Evolutionary conservation across 106 monocot species (phyloP).

Genomic region (Triglochin maritima): DNA sequence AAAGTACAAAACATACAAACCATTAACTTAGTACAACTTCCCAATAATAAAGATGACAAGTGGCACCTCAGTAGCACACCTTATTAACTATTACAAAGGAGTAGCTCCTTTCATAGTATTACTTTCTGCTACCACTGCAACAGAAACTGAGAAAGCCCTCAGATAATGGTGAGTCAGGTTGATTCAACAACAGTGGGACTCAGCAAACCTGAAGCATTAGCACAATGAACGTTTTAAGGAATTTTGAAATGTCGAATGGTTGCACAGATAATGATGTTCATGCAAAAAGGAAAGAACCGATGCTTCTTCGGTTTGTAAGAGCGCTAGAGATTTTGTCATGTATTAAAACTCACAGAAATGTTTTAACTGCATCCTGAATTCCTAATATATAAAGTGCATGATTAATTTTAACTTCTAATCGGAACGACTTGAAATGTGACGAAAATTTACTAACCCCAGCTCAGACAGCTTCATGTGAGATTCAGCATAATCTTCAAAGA

Average conservation of each 20-base stretch:
- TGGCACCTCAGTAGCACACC: too few relatives aligned
- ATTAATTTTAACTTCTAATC: background rate
- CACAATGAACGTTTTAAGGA: too few relatives aligned
- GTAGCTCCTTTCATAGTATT: too few relatives aligned
- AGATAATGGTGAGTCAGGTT: too few relatives aligned
- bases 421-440: background rate
- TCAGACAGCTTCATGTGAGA: conserved; percentile 94
- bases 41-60: too few relatives aligned
- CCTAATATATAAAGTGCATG: background rate
- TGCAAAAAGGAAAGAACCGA: background rate
- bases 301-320: background rate
- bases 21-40: too few relatives aligned
- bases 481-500: conserved; percentile 85
- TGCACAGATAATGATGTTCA: background rate
- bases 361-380: background rate
- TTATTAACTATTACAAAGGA: too few relatives aligned
- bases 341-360: background rate
- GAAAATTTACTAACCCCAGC: conserved; percentile 41
- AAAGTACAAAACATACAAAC: too few relatives aligned
- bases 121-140: too few relatives aligned
- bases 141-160: too few relatives aligned
- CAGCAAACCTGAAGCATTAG: too few relatives aligned
- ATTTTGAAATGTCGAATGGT: background rate
- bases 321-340: background rate
- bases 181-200: too few relatives aligned